These are phyloP conservation scores for Przewalskia tangutica DNA, from an alignment of 257 asterid genomes.

Conservation along the genomic window DNA sequence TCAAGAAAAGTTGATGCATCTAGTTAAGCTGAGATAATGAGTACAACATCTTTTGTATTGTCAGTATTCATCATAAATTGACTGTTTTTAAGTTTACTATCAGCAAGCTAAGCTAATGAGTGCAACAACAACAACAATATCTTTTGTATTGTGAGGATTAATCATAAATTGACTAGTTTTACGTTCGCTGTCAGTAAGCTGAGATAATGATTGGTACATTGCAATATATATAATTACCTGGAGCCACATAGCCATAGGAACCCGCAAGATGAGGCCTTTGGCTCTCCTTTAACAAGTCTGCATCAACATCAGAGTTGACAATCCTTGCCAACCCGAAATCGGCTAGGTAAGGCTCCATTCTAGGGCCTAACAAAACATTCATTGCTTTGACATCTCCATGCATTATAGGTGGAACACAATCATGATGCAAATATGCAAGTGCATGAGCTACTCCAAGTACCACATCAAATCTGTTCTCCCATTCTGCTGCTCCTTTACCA, in stretches of 20 bases:
- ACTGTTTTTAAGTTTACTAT: not conserved
- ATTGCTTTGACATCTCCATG: slow-evolving; percentile 98
- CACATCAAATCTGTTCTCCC: slow-evolving; percentile 77
- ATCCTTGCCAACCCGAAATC: slow-evolving; percentile 89
- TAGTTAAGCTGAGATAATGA: not conserved
- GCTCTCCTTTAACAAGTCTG: slow-evolving; percentile 32
- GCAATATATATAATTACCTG: slow-evolving; percentile 37
- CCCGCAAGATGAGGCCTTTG: slow-evolving; percentile 89
- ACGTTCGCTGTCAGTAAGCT: not conserved
- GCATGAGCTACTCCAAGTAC: slow-evolving; percentile 84
- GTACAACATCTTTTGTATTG: not conserved
- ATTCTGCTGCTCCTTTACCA: slow-evolving; percentile 74
- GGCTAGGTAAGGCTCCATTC: slow-evolving; percentile 79
- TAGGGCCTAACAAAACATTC: slow-evolving; percentile 74
- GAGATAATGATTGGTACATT: not conserved
- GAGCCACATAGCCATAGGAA: slow-evolving; percentile 97
- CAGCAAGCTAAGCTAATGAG: not conserved
- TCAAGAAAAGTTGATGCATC: slow-evolving; percentile 1
- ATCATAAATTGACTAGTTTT: not conserved
- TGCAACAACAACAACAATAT: not conserved
- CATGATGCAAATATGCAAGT: slow-evolving; percentile 80
- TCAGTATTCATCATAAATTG: not conserved
- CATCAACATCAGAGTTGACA: slow-evolving; percentile 21
- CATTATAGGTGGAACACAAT: slow-evolving; percentile 83
- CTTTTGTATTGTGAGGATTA: not conserved